Evolutionary conservation across 2,329 filamentous ascomycete genomes (phyloP).

Genomic region (Dactylellina cionopaga): DNA sequence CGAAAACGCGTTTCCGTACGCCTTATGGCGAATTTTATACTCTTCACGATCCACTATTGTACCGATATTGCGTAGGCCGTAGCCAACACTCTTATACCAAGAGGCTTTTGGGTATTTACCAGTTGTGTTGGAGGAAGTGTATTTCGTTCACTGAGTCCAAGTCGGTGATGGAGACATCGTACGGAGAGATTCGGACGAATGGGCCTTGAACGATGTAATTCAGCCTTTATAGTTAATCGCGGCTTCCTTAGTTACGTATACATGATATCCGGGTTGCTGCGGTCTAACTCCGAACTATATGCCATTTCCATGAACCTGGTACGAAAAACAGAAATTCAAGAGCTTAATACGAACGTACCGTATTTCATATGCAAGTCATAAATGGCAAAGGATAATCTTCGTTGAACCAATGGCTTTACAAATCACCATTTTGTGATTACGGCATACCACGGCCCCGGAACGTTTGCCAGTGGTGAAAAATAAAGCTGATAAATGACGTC

Average conservation of each 20-base stretch:
- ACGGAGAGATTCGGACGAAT: constrained; percentile 7
- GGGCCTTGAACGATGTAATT: background rate
- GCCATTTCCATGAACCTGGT: too few relatives aligned
- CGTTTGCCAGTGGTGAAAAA: constrained; percentile 7
- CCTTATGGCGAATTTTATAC: background rate
- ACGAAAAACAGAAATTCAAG: too few relatives aligned
- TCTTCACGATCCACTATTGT: background rate
- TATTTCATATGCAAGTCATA: constrained; percentile 8
- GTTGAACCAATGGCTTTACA: too few relatives aligned
- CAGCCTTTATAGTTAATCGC: background rate
- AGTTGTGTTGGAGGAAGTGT: background rate
- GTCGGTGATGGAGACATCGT: background rate
- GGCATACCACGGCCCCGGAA: constrained; percentile 16
- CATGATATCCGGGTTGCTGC: too few relatives aligned
- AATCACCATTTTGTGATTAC: background rate
- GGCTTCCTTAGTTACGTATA: background rate
- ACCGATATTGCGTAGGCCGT: background rate
- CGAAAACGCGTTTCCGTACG: background rate
- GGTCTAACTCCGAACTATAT: too few relatives aligned
- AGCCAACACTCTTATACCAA: background rate
- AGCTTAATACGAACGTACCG: too few relatives aligned
- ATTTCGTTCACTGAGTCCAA: background rate
- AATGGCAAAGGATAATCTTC: too few relatives aligned
- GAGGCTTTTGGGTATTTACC: background rate
- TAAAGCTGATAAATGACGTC: constrained; percentile 6